Base-by-base conservation (phyloP, 495 filamentous ascomycete genomes). In the Penicillium atrosanguineum region DNA sequence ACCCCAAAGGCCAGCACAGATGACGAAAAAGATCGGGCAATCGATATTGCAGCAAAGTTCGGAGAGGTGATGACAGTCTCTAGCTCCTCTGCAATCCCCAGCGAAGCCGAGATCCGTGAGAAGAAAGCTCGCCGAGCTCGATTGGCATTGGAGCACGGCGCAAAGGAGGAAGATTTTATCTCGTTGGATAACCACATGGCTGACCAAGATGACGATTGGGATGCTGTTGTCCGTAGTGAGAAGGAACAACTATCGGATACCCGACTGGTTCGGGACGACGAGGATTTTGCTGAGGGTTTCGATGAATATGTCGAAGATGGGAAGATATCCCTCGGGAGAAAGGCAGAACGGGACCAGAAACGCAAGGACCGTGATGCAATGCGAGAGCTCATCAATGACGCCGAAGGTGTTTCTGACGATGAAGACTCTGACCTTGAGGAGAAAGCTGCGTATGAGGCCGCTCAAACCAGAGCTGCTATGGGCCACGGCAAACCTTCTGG, bases 261-360 rank as follows among this genome's bases (percentile, higher is more conserved):
- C 8, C 79, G 94, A n/a, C 79, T 97, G 8, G 79, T 90, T 4
- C 78, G 79, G 23, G 91, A 96, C 47, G 93, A 97, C 62, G 94
- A 97, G 63, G 90, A 96, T 63, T 82, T 97, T n/a, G 87, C 85
- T 28, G 94, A 98, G 72, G 91, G 91, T 4, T 96, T 95, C 65
- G 92, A 95, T 48, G 90, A 96, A 52, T 96, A 88, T 57, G 87
- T 93, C 15, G 87, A 91, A 18, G 93, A 96, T 64, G 91, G 87
- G 15, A 81, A 81, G 26, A 82, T 96, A 11, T 79, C 89, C 3
- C 79, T 97, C 0, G 89, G 91, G 38, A 82, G 79, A 59, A 87
- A 87, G 53, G 90, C 91, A 4, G 89, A 95, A 71, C 79, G 82
- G n/a, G 89, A 88, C 49, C 84, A 88, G 19, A 78, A 81, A 25